Evolutionary conservation across 2,329 filamentous ascomycete genomes (phyloP).

Genomic region (Aspergillus oerlinghausenensis): DNA sequence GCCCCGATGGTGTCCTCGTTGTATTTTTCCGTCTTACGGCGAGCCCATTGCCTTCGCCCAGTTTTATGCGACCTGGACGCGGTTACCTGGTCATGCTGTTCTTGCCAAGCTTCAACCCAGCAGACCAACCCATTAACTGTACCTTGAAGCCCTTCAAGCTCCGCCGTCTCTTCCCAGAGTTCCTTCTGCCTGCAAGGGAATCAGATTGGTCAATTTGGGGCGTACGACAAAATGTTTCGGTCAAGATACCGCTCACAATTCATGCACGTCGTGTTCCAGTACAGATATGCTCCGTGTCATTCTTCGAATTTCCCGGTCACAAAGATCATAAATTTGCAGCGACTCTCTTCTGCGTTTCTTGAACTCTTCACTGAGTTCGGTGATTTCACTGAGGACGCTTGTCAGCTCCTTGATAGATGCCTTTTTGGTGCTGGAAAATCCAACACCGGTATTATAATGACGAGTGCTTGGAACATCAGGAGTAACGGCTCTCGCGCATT

Average conservation of each 20-base stretch:
- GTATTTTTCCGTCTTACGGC: slow-evolving; percentile 11
- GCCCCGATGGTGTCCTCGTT: slow-evolving; percentile 24
- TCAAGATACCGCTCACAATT: slow-evolving; percentile 45
- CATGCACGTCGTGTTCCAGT: slow-evolving; percentile 54
- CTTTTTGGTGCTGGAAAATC: not conserved
- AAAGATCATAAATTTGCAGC: slow-evolving; percentile 58
- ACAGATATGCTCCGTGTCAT: slow-evolving; percentile 57
- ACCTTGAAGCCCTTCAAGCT: slow-evolving; percentile 33
- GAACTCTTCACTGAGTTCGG: slow-evolving; percentile 22
- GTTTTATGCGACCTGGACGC: slow-evolving; percentile 10
- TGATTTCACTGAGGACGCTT: slow-evolving; percentile 22
- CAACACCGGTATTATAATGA: not conserved
- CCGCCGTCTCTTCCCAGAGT: slow-evolving; percentile 29
- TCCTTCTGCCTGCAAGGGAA: slow-evolving; percentile 22
- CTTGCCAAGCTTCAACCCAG: slow-evolving; percentile 27
- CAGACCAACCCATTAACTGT: slow-evolving; percentile 32
- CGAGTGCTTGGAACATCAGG: not conserved
- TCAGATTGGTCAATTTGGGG: not conserved
- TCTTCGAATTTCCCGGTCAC: slow-evolving; percentile 55
- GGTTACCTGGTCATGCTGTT: slow-evolving; percentile 15
- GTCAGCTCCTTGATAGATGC: slow-evolving; percentile 16
- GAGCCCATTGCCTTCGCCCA: slow-evolving; percentile 15
- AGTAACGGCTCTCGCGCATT: not conserved
- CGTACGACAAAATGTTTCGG: not conserved
- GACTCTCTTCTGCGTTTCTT: slow-evolving; percentile 25